Evolutionary conservation across 805 yeast species (phyloP).

Genomic region (Wickerhamiella vanderwaltii): DNA sequence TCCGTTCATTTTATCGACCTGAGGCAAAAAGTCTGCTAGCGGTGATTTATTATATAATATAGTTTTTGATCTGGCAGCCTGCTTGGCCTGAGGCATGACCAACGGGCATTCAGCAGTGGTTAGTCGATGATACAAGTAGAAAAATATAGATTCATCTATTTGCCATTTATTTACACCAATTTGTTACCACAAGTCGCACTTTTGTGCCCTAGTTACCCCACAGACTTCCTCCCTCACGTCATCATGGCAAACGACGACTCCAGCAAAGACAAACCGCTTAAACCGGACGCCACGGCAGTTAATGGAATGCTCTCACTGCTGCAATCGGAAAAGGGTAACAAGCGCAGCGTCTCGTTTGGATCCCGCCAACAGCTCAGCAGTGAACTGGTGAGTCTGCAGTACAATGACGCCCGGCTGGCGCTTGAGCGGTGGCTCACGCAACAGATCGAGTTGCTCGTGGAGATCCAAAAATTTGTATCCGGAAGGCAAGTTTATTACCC

Average conservation of each 20-base stretch:
- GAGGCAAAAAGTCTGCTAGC: background rate
- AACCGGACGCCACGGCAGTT: conserved; percentile 22
- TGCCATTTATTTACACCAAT: no score
- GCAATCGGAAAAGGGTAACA: conserved; percentile 13
- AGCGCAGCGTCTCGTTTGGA: conserved; percentile 22
- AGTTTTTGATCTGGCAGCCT: background rate
- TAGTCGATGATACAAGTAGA: no score
- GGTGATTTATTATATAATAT: background rate
- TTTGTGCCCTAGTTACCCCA: no score
- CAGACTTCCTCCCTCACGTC: background rate
- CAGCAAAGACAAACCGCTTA: conserved; percentile 1
- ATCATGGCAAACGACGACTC: background rate
- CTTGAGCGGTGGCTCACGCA: conserved; percentile 37
- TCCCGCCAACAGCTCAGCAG: conserved; percentile 33
- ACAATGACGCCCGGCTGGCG: conserved; percentile 57
- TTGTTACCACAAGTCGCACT: no score
- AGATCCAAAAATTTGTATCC: conserved; percentile 20
- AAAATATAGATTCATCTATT: no score
- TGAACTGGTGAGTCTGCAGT: conserved; percentile 61
- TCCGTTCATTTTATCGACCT: conserved; percentile 83
- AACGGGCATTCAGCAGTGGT: no score
- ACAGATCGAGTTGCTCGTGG: conserved; percentile 22
- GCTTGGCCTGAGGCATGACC: no score
- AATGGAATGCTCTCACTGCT: conserved; percentile 21
- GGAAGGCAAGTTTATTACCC: conserved; percentile 11